Evolutionary conservation across 495 filamentous ascomycete genomes (phyloP).

Genomic region (Parmelia sp.): DNA sequence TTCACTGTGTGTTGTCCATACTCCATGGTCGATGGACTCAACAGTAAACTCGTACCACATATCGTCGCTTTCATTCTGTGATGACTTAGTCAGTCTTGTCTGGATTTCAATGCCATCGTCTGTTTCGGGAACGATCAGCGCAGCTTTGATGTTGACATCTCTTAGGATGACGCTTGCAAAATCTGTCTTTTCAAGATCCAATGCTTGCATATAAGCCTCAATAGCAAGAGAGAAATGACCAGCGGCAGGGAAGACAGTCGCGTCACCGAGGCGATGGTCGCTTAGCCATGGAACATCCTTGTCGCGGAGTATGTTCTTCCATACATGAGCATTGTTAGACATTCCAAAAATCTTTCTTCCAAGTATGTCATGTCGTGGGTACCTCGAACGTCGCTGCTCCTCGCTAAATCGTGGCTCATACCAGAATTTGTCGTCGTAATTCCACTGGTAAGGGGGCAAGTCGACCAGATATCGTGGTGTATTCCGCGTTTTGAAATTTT

Average conservation of each 20-base stretch:
- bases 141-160: constrained; percentile 5
- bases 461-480: too few species aligned
- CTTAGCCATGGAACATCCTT: constrained; percentile 18
- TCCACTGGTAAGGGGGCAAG: constrained; percentile 36
- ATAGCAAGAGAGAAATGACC: constrained; percentile 55
- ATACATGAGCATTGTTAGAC: constrained; percentile 23
- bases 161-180: not conserved
- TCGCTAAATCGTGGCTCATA: constrained; percentile 31
- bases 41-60: constrained; percentile 9
- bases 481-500: too few species aligned
- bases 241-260: constrained; percentile 46
- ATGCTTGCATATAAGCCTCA: constrained; percentile 42
- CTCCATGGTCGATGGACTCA: not conserved
- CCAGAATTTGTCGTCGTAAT: constrained; percentile 35
- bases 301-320: constrained; percentile 34
- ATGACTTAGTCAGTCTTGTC: too few species aligned
- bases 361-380: constrained; percentile 31
- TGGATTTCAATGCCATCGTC: constrained; percentile 1
- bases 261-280: constrained; percentile 28
- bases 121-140: not conserved
- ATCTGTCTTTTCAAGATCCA: not conserved
- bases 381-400: constrained; percentile 25
- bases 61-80: too few species aligned
- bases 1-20: constrained; percentile 2
- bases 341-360: constrained; percentile 25